These are phyloP conservation scores for Fusarium nisikadoi DNA, from an alignment of 2,329 filamentous ascomycete genomes.

Conservation along the genomic window DNA sequence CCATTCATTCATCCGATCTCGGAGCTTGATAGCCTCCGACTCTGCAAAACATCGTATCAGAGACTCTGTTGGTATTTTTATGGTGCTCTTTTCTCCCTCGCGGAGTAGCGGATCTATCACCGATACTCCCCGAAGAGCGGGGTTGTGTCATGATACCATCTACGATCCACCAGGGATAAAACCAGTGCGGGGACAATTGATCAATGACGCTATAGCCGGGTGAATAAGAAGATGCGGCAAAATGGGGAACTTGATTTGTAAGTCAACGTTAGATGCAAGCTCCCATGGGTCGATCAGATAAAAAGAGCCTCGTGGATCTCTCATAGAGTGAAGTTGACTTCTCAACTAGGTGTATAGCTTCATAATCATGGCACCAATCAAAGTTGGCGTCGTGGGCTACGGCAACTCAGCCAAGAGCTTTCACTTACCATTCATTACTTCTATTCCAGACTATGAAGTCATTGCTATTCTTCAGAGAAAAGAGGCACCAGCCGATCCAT, in stretches of 20 bases:
- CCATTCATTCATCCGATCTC: accelerated
- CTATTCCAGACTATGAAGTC: conserved; percentile 58
- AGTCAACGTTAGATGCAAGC: not conserved
- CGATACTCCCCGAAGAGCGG: not conserved
- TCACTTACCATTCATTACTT: conserved; percentile 61
- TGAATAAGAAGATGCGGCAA: not conserved
- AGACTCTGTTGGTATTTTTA: too few species aligned
- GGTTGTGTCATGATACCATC: not conserved
- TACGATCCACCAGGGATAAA: conserved; percentile 3
- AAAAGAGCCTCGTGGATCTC: not conserved
- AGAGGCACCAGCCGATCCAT: conserved; percentile 47
- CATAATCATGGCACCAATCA: conserved; percentile 50
- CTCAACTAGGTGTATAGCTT: not conserved
- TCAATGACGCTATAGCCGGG: not conserved
- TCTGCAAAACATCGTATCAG: not conserved
- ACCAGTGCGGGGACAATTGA: not conserved
- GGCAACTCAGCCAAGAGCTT: conserved; percentile 60
- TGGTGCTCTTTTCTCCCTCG: not conserved
- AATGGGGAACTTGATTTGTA: not conserved
- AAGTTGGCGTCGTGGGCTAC: conserved; percentile 62
- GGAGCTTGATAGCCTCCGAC: too few species aligned
- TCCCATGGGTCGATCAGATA: not conserved
- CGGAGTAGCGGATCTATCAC: not conserved
- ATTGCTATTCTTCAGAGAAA: conserved; percentile 61
- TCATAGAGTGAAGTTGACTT: too few species aligned